phyloP scores from a whole-genome alignment of 495 filamentous ascomycete genomes.

The Penicillium nucicola region DNA sequence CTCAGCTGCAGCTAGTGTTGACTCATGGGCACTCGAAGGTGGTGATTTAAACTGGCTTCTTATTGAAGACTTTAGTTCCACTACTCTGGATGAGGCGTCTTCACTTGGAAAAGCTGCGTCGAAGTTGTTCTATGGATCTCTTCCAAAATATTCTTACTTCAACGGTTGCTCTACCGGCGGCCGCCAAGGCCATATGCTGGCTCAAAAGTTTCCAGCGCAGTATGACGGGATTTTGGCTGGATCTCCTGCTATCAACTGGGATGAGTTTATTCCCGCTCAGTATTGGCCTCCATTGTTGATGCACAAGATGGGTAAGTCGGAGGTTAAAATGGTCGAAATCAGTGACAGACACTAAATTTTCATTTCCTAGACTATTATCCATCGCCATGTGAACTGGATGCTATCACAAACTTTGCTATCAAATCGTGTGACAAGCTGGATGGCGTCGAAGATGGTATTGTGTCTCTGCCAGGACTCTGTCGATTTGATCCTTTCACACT shows the following conservation, averaged over 20 bases:
- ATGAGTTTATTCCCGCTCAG: conserved; percentile 21
- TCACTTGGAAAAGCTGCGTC: conserved; percentile 10
- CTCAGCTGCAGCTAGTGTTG: neutral
- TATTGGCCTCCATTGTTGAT: conserved; percentile 17
- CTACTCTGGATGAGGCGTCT: conserved; percentile 31
- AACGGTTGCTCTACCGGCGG: conserved; percentile 47
- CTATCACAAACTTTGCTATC: conserved; percentile 38
- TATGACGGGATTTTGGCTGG: conserved; percentile 60
- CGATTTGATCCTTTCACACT: conserved; percentile 43
- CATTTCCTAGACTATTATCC: conserved; percentile 18
- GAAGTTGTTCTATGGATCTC: conserved; percentile 6
- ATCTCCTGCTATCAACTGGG: conserved; percentile 39
- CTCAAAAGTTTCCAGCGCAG: conserved; percentile 37
- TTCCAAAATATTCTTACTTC: conserved; percentile 36
- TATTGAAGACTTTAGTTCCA: conserved; percentile 38
- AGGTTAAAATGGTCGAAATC: neutral
- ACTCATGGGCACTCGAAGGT: conserved; percentile 34
- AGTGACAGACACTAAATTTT: neutral
- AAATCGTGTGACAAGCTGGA: conserved; percentile 48
- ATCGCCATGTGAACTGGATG: conserved; percentile 41
- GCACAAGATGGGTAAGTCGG: conserved; percentile 27
- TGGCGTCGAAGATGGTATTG: conserved; percentile 55
- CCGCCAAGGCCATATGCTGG: conserved; percentile 40
- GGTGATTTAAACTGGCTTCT: conserved; percentile 38
- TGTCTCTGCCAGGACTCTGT: conserved; percentile 52